Conservation (phyloP, 768 basidiomycete genomes). For the Mrakia gelida region DNA sequence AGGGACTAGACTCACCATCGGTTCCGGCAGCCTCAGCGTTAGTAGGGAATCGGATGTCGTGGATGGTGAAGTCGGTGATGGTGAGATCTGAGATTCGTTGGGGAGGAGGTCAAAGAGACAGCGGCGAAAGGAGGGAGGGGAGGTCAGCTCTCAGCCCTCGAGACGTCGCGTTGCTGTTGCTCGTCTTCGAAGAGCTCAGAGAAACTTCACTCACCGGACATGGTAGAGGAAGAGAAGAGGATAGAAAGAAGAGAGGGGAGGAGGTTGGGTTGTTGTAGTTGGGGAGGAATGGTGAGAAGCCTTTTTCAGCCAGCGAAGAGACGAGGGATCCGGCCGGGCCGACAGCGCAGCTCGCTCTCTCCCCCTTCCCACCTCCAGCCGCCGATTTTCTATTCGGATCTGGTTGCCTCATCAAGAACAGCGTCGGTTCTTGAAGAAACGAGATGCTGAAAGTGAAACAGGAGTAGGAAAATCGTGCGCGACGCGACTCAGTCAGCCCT, state of each 20-base stretch:
- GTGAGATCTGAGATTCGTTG: slow-evolving; percentile 25
- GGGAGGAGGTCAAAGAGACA: neutral
- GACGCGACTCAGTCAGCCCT: too few species aligned
- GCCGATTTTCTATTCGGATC: too few species aligned
- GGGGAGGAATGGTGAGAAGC: too few species aligned
- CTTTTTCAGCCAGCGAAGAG: too few species aligned
- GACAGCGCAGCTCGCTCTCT: too few species aligned
- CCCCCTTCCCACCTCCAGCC: too few species aligned
- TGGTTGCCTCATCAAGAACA: too few species aligned
- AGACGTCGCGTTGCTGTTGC: neutral
- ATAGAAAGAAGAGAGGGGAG: neutral
- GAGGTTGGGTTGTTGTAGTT: neutral
- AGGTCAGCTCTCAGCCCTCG: neutral
- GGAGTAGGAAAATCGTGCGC: too few species aligned
- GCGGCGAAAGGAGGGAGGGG: neutral
- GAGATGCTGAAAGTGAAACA: too few species aligned
- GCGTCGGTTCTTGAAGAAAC: too few species aligned
- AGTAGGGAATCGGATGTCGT: slow-evolving; percentile 32
- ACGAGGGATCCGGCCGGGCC: too few species aligned
- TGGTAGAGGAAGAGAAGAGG: neutral
- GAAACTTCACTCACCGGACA: slow-evolving; percentile 7
- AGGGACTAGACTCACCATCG: slow-evolving; percentile 15
- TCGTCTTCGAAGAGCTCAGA: neutral
- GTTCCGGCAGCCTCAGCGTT: slow-evolving; percentile 25
- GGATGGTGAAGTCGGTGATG: slow-evolving; percentile 31